Evolutionary conservation across 1,284 basidiomycete species (phyloP), one percentile per base, ranked within the genome.

Genomic region (Phenoliferia sp.): DNA sequence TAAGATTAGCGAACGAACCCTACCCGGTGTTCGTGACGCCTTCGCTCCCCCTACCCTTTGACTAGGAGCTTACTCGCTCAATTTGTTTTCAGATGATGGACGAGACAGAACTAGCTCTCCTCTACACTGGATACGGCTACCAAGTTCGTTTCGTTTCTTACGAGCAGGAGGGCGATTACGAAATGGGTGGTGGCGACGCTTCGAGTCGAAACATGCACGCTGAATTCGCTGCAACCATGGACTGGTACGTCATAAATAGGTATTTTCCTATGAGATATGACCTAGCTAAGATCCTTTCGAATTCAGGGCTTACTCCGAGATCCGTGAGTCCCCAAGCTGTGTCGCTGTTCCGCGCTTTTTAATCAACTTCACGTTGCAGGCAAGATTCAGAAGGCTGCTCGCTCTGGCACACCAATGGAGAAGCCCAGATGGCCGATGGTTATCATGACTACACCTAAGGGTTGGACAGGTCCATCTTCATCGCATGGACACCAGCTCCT

Each of bases 1-100:
- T 84, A 88, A 92, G 83, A 94, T 94, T 69, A 90, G 88, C 5
- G 90, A 94, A 76, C 85, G 90, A 34, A 94, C 92, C 26, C 88
- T 95, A 69, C 88, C 87, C 69, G 92, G 91, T 48, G 67, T 68
- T 17, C 31, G 64, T n/a, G n/a, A n/a, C n/a, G n/a, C n/a, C n/a
- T 58, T 19, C 2, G 15, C 7, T 31, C 6, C 5, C 54, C 10
- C 16, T 19, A 22, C 17, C 12, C 17, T 16, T 22, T 44, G 19
- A 31, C 3, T 29, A 56, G 26, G 28, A 29, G n/a, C 15, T 22
- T 48, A 29, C 7, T 56, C 26, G n/a, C 12, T 16, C 2, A 10
- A 7, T 22, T 17, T 9, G 22, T 5, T 6, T 22, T 33, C 36
- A 68, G 65, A 87, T 87, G n/a, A 92, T 94, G 90, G 91, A 93